Conservation (phyloP, 164 flowering plant genomes). For the Litsea cubeba region DNA sequence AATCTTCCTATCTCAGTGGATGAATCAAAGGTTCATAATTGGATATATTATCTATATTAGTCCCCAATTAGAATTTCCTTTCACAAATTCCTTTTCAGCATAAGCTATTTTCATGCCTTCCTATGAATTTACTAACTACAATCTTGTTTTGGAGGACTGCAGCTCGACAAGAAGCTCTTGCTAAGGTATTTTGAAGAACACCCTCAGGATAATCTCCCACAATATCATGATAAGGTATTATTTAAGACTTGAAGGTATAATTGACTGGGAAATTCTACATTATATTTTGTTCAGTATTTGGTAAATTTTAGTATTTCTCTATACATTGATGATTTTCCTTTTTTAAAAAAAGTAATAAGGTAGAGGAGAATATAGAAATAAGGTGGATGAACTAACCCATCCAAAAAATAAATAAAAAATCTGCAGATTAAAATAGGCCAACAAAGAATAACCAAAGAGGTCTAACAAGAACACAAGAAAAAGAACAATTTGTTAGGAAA, state of each 20-base stretch:
- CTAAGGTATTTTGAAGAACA: slow-evolving; percentile 64
- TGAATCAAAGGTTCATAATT: slow-evolving; percentile 71
- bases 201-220: slow-evolving; percentile 70
- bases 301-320: background rate
- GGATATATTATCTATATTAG: background rate
- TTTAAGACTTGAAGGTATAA: background rate
- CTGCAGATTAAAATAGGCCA: too few species aligned
- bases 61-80: background rate
- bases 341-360: too few species aligned
- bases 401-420: too few species aligned
- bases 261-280: background rate
- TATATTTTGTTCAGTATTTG: background rate
- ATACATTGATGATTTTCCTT: background rate
- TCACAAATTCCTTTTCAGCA: background rate
- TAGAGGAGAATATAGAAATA: too few species aligned
- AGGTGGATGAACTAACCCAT: background rate
- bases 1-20: slow-evolving; percentile 95
- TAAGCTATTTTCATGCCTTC: slow-evolving; percentile 8
- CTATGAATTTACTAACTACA: background rate
- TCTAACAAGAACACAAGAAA: background rate
- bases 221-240: slow-evolving; percentile 86
- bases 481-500: too few species aligned
- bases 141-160: slow-evolving; percentile 18
- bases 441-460: background rate
- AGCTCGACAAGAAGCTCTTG: slow-evolving; percentile 88